Base-by-base conservation (phyloP, 169 alveolate genomes). In the Eimeria necatrix region DNA sequence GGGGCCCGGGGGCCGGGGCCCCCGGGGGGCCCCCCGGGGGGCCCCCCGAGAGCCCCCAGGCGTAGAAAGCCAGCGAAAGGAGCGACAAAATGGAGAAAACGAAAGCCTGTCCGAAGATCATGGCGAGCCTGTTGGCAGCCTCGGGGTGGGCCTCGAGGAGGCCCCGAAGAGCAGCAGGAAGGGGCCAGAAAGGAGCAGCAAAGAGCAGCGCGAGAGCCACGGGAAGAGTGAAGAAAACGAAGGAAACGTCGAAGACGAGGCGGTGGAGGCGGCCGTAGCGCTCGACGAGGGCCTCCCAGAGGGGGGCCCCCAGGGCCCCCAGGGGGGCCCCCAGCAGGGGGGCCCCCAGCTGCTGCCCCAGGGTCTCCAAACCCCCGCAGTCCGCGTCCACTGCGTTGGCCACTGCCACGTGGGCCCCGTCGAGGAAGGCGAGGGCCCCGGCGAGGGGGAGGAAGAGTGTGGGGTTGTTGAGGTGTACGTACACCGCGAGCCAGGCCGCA, bases 361-460 rank as follows among this genome's bases (percentile, higher is more conserved):
- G 71, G 10, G 97, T 89, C 70, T 96, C 97, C 8, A 96, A n/a
- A 0, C 97, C 97, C 49, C 96, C 97, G 84, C 96, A 94, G 26
- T 94, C 96, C 18, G 95, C 51, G 83, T 96, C 97, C 14, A 94
- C 97, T 0, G 94, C 89, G 80, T 96, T 96, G n/a, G 97, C 90
- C 1, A 95, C 60, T 26, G 97, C 93, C 24, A 93, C 96, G 6
- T 83, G 83, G 4, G 52, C 83, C 14, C 91, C 91, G 10, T 76
- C 91, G 51, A 78, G n/a, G 26, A 80, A 64, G 32, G 64, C 41
- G 20, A 61, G 86, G 20, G 52, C 24, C 0, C 52, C 49, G n/a
- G 70, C 71, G 53, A 46, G 53, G 24, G 24, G 18, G 20, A 60
- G 83, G 24, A 78, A 80, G 53, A 76, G 12, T 16, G 4, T 46